phyloP scores from a whole-genome alignment of 352 stramenopile genomes.

The Blastocystis sp. region DNA sequence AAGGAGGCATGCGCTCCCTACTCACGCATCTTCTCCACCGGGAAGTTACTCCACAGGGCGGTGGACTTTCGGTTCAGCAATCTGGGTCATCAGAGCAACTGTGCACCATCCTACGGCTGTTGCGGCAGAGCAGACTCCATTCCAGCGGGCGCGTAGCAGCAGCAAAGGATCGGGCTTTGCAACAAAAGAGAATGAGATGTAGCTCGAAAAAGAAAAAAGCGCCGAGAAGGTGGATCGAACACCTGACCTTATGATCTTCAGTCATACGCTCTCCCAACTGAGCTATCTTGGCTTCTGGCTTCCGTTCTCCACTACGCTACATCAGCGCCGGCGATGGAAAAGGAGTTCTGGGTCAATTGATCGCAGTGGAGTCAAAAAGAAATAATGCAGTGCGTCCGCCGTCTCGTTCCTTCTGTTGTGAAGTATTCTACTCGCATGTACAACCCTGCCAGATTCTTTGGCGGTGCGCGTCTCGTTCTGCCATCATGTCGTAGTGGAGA shows the following conservation, averaged over 20 bases:
- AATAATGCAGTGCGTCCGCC: slow-evolving; percentile 44
- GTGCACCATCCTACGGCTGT: too few species aligned
- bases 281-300: slow-evolving; percentile 62
- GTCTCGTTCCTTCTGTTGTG: slow-evolving; percentile 23
- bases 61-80: slow-evolving; percentile 7
- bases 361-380: not conserved
- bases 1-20: not conserved
- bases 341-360: not conserved
- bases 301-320: not conserved
- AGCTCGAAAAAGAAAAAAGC: slow-evolving; percentile 35
- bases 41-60: slow-evolving; percentile 19
- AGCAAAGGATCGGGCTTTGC: too few species aligned
- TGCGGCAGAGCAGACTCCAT: too few species aligned
- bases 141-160: too few species aligned
- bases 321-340: not conserved
- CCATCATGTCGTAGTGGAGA: slow-evolving; percentile 30
- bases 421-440: slow-evolving; percentile 25
- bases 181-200: too few species aligned
- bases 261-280: slow-evolving; percentile 70
- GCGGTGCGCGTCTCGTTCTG: not conserved
- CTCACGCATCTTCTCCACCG: slow-evolving; percentile 22
- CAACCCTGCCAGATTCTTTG: slow-evolving; percentile 54
- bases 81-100: not conserved
- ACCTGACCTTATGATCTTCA: slow-evolving; percentile 70
- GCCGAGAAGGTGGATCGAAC: slow-evolving; percentile 70